A percentile compares a stretch with the other conserved stretches of the same genome.
Conservation (phyloP, 2,329 filamentous ascomycete species). For the Saccharata proteae region DNA sequence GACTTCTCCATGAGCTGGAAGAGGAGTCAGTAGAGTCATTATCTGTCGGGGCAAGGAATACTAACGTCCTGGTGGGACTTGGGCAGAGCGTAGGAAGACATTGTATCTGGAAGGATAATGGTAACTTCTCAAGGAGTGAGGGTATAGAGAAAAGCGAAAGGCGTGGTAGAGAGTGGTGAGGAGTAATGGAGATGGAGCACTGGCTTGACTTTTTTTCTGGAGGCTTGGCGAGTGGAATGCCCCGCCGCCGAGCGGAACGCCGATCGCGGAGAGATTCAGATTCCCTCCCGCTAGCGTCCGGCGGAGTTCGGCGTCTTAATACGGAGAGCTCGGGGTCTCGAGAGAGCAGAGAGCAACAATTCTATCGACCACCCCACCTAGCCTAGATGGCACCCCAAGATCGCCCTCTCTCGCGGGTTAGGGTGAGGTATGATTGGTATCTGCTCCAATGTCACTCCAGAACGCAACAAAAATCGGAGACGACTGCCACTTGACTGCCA, state of each 20-base stretch:
- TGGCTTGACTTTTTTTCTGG: slow-evolving; percentile 1
- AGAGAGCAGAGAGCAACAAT: too few relatives aligned
- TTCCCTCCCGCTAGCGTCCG: too few relatives aligned
- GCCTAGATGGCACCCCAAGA: too few relatives aligned
- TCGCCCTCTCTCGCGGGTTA: too few relatives aligned
- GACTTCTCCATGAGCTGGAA: slow-evolving; percentile 87
- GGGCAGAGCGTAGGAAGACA: slow-evolving; percentile 49
- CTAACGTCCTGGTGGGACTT: slow-evolving; percentile 54
- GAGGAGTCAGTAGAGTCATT: slow-evolving; percentile 21
- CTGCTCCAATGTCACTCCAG: too few relatives aligned
- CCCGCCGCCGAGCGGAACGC: too few relatives aligned
- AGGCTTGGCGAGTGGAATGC: neutral
- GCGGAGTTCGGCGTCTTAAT: too few relatives aligned
- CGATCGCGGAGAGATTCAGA: neutral
- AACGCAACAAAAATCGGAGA: too few relatives aligned
- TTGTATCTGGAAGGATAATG: slow-evolving; percentile 10
- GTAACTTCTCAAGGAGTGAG: neutral
- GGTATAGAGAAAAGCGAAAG: neutral
- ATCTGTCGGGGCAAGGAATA: slow-evolving; percentile 15
- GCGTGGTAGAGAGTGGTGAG: neutral
- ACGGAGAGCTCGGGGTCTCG: too few relatives aligned
- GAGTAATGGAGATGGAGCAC: slow-evolving; percentile 1
- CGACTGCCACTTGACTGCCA: too few relatives aligned
- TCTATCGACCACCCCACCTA: too few relatives aligned
- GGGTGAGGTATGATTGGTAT: too few relatives aligned